A percentile compares a stretch with the other conserved stretches of the same genome.
Evolutionary conservation across 345 rosid genomes (phyloP).

Genomic region (Aquilaria yunnanensis): DNA sequence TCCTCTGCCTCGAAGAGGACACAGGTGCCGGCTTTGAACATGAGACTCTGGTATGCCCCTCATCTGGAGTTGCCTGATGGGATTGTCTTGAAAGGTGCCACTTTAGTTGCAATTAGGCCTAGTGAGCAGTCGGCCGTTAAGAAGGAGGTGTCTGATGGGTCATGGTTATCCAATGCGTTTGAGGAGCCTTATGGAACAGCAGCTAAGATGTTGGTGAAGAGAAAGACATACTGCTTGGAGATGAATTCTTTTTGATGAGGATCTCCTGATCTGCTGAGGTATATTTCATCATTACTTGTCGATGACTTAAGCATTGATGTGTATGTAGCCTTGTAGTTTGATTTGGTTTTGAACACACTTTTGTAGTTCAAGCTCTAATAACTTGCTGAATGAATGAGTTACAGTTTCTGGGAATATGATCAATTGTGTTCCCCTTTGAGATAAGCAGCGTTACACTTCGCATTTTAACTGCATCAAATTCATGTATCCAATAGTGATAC

Average conservation of each 20-base stretch:
- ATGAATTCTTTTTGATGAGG: constrained; percentile 85
- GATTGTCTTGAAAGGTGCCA: constrained; percentile 76
- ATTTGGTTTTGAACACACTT: too few relatives aligned
- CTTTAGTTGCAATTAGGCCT: constrained; percentile 91
- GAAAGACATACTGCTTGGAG: constrained; percentile 93
- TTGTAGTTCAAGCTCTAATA: too few relatives aligned
- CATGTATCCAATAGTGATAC: too few relatives aligned
- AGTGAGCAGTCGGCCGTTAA: constrained; percentile 54
- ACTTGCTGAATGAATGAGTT: too few relatives aligned
- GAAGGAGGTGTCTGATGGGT: constrained; percentile 61
- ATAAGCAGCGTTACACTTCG: too few relatives aligned
- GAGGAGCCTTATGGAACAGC: constrained; percentile 87
- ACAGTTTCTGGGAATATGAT: too few relatives aligned
- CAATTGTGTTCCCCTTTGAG: too few relatives aligned
- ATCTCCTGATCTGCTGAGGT: constrained; percentile 19
- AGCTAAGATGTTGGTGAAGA: constrained; percentile 81
- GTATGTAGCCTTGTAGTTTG: too few relatives aligned
- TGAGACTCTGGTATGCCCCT: constrained; percentile 98
- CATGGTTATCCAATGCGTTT: constrained; percentile 78
- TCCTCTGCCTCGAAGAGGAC: constrained; percentile 96
- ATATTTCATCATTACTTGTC: constrained; percentile 4
- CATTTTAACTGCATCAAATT: too few relatives aligned
- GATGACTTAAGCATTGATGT: not conserved
- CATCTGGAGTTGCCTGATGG: constrained; percentile 77
- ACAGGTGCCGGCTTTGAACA: constrained; percentile 80